Evolutionary conservation across 2,329 filamentous ascomycete species (phyloP).

Genomic region (Clarireedia hainanense): DNA sequence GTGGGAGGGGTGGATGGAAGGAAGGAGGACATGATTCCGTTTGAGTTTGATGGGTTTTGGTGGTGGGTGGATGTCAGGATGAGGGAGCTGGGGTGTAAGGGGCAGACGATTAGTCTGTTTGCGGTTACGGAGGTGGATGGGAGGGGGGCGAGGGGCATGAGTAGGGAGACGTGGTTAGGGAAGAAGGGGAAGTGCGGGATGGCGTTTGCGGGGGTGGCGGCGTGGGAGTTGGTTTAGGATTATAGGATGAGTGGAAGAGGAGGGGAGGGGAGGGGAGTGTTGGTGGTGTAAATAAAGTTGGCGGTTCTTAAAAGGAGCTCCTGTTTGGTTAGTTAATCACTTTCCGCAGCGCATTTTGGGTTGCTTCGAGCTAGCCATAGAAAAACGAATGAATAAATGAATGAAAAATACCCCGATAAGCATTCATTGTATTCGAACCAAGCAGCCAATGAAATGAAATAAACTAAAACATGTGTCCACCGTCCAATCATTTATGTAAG

Average conservation of each 20-base stretch:
- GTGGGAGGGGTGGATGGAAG: constrained; percentile 59
- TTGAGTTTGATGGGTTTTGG: constrained; percentile 70
- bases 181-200: constrained; percentile 26
- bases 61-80: constrained; percentile 74
- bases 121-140: constrained; percentile 45
- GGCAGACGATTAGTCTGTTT: constrained; percentile 59
- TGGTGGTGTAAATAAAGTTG: too few relatives aligned
- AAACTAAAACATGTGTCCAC: too few relatives aligned
- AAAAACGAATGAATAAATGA: too few relatives aligned
- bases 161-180: constrained; percentile 20
- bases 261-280: not conserved
- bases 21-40: constrained; percentile 59
- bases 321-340: too few relatives aligned
- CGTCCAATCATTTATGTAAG: too few relatives aligned
- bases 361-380: too few relatives aligned
- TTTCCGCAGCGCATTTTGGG: too few relatives aligned
- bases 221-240: constrained; percentile 25
- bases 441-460: too few relatives aligned
- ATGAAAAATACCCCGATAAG: too few relatives aligned
- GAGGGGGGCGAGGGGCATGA: constrained; percentile 26
- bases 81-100: constrained; percentile 56
- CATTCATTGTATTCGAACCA: too few relatives aligned
- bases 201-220: constrained; percentile 24
- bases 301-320: too few relatives aligned
- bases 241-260: not conserved